Conservation (phyloP, 495 filamentous ascomycete species). For the Hyaloscypha hepaticicola region DNA sequence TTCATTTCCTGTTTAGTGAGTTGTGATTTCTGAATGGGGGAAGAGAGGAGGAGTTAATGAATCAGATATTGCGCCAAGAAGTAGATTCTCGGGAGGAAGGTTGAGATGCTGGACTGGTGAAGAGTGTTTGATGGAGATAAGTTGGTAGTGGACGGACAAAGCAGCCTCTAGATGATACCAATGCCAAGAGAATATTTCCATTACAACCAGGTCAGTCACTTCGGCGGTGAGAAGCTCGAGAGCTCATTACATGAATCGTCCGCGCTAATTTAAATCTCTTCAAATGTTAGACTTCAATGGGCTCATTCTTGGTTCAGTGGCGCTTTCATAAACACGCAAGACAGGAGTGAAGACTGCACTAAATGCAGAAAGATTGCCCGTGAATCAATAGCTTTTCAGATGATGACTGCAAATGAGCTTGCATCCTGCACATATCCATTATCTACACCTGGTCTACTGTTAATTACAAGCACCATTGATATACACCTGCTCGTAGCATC, state of each 20-base stretch:
- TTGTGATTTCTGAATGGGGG: neutral
- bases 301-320: no score
- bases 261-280: no score
- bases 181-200: no score
- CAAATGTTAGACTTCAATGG: no score
- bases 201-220: no score
- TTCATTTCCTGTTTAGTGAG: slow-evolving; percentile 30
- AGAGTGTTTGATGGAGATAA: neutral
- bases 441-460: neutral
- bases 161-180: no score
- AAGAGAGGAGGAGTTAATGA: neutral
- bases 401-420: no score
- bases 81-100: slow-evolving; percentile 11
- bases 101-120: neutral
- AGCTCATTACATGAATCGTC: no score
- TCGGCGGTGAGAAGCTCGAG: no score
- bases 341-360: neutral
- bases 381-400: no score
- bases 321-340: no score
- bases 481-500: neutral
- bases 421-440: neutral
- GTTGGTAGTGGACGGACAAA: neutral
- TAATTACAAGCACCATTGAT: slow-evolving; percentile 1
- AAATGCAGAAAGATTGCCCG: neutral
- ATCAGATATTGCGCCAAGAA: slow-evolving; percentile 25